phyloP scores from a whole-genome alignment of 2,329 filamentous ascomycete genomes.

The Davidsoniella neocaledoniae region DNA sequence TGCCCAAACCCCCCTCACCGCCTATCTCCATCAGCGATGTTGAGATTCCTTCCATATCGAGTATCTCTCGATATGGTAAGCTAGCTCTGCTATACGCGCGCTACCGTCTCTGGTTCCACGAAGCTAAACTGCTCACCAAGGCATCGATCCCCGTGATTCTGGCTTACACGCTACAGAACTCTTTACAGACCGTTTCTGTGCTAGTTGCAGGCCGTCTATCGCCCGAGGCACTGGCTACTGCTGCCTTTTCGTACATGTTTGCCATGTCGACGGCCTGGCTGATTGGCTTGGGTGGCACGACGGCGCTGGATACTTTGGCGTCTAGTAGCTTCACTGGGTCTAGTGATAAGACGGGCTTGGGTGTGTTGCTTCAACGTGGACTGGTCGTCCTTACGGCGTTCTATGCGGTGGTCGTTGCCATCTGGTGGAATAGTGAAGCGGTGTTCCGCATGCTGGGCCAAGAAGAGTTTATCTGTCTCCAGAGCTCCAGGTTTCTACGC shows the following conservation, averaged over 20 bases:
- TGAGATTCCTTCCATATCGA: too few relatives aligned
- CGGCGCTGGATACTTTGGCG: slow-evolving; percentile 69
- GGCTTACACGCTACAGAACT: slow-evolving; percentile 74
- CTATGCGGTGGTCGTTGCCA: slow-evolving; percentile 52
- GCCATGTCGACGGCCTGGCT: slow-evolving; percentile 81
- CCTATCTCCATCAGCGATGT: too few relatives aligned
- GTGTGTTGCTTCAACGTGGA: slow-evolving; percentile 59
- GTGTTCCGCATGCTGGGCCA: slow-evolving; percentile 62
- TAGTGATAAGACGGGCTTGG: slow-evolving; percentile 60
- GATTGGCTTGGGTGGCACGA: slow-evolving; percentile 70
- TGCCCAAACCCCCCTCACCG: too few relatives aligned
- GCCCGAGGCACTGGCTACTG: slow-evolving; percentile 62
- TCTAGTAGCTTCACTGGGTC: slow-evolving; percentile 71
- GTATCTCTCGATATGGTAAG: too few relatives aligned
- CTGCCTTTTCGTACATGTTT: slow-evolving; percentile 87
- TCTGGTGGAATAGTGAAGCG: slow-evolving; percentile 62
- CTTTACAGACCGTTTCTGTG: slow-evolving; percentile 66
- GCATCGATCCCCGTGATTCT: slow-evolving; percentile 63
- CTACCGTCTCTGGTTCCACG: slow-evolving; percentile 25
- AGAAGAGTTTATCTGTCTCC: slow-evolving; percentile 56
- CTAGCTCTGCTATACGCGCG: neutral
- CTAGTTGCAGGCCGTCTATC: slow-evolving; percentile 66
- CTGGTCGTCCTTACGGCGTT: slow-evolving; percentile 56
- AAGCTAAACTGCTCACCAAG: slow-evolving; percentile 52
- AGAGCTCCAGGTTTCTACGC: slow-evolving; percentile 56